phyloP scores from a whole-genome alignment of 2,329 filamentous ascomycete genomes.

The Aspergillus niger region DNA sequence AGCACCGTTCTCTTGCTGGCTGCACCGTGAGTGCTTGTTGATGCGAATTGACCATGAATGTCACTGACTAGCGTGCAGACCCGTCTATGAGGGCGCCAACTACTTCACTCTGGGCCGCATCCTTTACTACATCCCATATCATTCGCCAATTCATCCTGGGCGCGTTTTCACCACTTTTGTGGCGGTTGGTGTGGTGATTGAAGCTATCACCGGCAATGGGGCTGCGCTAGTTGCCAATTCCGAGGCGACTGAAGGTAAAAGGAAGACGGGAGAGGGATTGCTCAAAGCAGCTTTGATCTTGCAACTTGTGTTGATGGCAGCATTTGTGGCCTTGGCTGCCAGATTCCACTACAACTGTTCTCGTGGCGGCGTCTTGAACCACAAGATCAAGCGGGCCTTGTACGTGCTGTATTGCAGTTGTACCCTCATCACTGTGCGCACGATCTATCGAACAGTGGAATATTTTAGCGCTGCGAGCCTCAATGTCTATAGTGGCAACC shows the following conservation, averaged over 20 bases:
- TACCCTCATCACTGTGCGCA: conserved; percentile 42
- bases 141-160: conserved; percentile 55
- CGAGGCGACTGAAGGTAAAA: conserved; percentile 35
- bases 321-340: conserved; percentile 51
- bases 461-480: conserved; percentile 42
- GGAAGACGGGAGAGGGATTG: conserved; percentile 48
- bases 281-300: conserved; percentile 54
- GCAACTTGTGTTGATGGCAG: conserved; percentile 53
- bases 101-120: conserved; percentile 57
- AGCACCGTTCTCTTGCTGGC: conserved; percentile 43
- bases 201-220: conserved; percentile 53
- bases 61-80: conserved; percentile 23
- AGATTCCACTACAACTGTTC: conserved; percentile 50
- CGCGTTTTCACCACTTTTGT: conserved; percentile 62
- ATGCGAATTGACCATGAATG: not conserved
- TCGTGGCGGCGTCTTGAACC: conserved; percentile 42
- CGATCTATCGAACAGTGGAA: conserved; percentile 56
- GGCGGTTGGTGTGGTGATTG: conserved; percentile 53
- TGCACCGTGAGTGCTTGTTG: conserved; percentile 36
- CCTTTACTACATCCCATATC: conserved; percentile 53
- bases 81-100: conserved; percentile 49
- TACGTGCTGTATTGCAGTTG: conserved; percentile 53
- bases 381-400: conserved; percentile 45
- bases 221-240: conserved; percentile 50
- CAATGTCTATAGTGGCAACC: conserved; percentile 38